phyloP scores from a whole-genome alignment of 257 asterid species.

The Ilex aquifolium region DNA sequence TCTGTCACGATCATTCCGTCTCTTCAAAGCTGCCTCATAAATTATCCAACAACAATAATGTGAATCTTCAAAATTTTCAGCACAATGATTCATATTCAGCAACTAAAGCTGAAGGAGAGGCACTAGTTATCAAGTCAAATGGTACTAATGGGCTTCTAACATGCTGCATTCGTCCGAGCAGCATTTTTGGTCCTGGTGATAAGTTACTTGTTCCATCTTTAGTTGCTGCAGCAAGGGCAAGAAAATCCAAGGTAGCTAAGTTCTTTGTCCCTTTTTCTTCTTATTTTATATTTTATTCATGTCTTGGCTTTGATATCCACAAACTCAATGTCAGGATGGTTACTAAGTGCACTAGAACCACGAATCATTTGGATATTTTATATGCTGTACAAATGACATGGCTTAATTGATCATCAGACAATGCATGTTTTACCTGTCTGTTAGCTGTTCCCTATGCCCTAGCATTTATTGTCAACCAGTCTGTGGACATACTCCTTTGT shows the following conservation, averaged over 20 bases:
- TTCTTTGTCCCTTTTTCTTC: constrained; percentile 4
- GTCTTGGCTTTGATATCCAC: not conserved
- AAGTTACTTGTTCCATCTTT: constrained; percentile 92
- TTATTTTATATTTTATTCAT: not conserved
- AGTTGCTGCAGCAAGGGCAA: constrained; percentile 90
- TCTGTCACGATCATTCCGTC: too few species aligned
- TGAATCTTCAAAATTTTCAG: constrained; percentile 30
- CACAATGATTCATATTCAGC: constrained; percentile 95
- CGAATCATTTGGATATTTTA: too few species aligned
- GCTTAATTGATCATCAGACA: too few species aligned
- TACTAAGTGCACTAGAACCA: too few species aligned
- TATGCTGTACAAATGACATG: too few species aligned
- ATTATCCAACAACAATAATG: not conserved
- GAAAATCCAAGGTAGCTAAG: constrained; percentile 74
- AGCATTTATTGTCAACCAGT: too few species aligned
- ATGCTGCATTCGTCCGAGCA: constrained; percentile 91
- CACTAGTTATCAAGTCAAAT: constrained; percentile 70
- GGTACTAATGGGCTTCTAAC: constrained; percentile 78
- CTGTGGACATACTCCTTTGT: too few species aligned
- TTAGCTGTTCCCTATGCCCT: too few species aligned
- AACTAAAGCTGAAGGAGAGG: constrained; percentile 97
- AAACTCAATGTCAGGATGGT: too few species aligned
- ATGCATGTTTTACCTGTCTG: too few species aligned
- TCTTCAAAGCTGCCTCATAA: too few species aligned
- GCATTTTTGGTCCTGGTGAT: constrained; percentile 99